These are phyloP conservation scores for Sedum album DNA, from an alignment of 164 flowering plant genomes.

Conservation along the genomic window DNA sequence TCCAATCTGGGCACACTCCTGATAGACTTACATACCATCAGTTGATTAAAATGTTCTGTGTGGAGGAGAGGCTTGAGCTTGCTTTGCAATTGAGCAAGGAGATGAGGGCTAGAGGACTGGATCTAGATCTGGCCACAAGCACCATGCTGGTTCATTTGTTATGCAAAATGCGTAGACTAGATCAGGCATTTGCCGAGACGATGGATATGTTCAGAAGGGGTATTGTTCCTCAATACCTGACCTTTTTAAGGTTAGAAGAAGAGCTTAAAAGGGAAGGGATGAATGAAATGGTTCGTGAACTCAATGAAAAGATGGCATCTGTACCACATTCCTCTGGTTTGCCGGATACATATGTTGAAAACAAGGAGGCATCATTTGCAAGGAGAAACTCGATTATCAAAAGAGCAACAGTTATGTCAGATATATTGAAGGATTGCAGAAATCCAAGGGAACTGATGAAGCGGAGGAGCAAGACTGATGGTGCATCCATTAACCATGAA, in stretches of 20 bases:
- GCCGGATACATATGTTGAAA: constrained; percentile 38
- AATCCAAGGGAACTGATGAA: constrained; percentile 47
- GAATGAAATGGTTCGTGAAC: constrained; percentile 33
- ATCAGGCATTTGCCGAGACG: constrained; percentile 59
- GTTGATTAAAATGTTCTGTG: constrained; percentile 70
- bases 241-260: constrained; percentile 41
- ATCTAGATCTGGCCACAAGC: constrained; percentile 55
- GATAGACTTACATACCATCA: constrained; percentile 65
- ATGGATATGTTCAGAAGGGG: constrained; percentile 71
- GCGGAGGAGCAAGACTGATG: constrained; percentile 24
- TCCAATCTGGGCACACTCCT: constrained; percentile 59
- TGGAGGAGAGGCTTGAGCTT: constrained; percentile 48
- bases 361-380: constrained; percentile 19
- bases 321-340: constrained; percentile 51
- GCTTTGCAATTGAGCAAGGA: constrained; percentile 59
- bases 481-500: constrained; percentile 24
- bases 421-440: constrained; percentile 41
- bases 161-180: constrained; percentile 45
- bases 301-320: constrained; percentile 43
- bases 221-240: constrained; percentile 55
- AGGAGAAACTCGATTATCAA: constrained; percentile 39
- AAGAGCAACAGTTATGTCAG: constrained; percentile 55
- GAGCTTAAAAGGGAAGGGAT: constrained; percentile 46
- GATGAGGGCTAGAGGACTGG: constrained; percentile 61
- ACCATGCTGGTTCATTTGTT: constrained; percentile 77